Conservation (phyloP, 768 basidiomycete species). For the Macrolepiota fuliginosa region DNA sequence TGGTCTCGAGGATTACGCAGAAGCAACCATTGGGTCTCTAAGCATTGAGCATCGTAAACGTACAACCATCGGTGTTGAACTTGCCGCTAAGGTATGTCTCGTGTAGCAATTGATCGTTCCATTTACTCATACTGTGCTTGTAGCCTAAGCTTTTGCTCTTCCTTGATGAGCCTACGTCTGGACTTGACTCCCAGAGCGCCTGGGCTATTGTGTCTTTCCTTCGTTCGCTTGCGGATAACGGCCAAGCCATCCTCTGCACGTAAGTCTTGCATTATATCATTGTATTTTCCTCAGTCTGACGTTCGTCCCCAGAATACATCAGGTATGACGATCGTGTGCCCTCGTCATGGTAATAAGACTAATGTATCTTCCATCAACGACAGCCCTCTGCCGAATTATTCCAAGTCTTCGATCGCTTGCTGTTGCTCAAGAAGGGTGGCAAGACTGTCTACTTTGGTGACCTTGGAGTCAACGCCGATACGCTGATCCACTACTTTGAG, state of each 20-base stretch:
- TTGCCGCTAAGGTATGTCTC: constrained; percentile 73
- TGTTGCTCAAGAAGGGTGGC: constrained; percentile 80
- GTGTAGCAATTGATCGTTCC: not conserved
- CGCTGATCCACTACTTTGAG: constrained; percentile 75
- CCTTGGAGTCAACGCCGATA: constrained; percentile 58
- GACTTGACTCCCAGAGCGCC: constrained; percentile 84
- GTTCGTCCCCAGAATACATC: constrained; percentile 36
- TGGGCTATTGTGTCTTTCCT: constrained; percentile 83
- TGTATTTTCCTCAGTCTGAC: not conserved
- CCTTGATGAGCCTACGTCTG: constrained; percentile 88
- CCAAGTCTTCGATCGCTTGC: constrained; percentile 66
- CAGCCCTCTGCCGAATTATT: constrained; percentile 8
- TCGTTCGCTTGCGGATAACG: constrained; percentile 70
- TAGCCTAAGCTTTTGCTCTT: constrained; percentile 80
- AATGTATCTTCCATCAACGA: not conserved
- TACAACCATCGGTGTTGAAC: constrained; percentile 84
- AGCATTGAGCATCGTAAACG: constrained; percentile 76
- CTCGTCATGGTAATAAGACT: constrained; percentile 41
- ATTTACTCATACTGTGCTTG: constrained; percentile 15
- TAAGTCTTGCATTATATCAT: constrained; percentile 26
- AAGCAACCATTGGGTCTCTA: constrained; percentile 63
- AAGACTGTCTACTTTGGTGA: constrained; percentile 74
- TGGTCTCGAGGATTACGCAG: constrained; percentile 58
- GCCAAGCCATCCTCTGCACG: constrained; percentile 90
- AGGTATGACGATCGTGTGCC: constrained; percentile 61